Evolutionary conservation across 1,284 basidiomycete genomes (phyloP).

Genomic region (Polyporus tsugae): DNA sequence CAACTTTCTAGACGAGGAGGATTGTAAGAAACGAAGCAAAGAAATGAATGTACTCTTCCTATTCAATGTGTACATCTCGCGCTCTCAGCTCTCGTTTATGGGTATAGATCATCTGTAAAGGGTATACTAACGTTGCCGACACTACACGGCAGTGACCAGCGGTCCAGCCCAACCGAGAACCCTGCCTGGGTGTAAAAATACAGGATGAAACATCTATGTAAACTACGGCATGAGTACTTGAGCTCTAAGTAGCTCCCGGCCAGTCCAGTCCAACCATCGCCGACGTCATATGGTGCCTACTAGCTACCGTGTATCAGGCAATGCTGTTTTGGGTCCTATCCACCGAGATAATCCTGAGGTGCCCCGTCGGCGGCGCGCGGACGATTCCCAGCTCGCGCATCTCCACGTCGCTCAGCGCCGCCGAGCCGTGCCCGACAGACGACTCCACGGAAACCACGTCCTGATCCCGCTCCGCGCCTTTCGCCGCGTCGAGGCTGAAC

Average conservation of each 20-base stretch:
- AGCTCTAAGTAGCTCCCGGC: neutral
- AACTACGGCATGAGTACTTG: neutral
- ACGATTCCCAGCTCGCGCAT: conserved; percentile 51
- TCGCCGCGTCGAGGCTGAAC: conserved; percentile 6
- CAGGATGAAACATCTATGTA: conserved; percentile 5
- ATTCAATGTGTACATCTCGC: neutral
- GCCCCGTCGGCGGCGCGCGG: conserved; percentile 37
- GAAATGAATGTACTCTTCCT: conserved; percentile 5
- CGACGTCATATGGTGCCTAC: neutral
- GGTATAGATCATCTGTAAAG: neutral
- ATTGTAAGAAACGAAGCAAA: conserved; percentile 6
- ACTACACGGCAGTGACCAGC: neutral
- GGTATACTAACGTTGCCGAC: neutral
- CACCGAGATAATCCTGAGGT: conserved; percentile 10
- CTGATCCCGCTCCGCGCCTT: conserved; percentile 16
- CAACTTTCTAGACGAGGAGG: neutral
- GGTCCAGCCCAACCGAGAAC: neutral
- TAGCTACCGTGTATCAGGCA: neutral
- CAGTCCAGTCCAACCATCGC: neutral
- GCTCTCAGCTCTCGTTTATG: neutral
- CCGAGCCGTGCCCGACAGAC: conserved; percentile 14
- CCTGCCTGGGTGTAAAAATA: neutral
- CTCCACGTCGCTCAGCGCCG: conserved; percentile 47
- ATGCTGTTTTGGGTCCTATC: neutral
- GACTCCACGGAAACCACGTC: conserved; percentile 21